A percentile compares a stretch with the other conserved stretches of the same genome.
Evolutionary conservation across 2,329 filamentous ascomycete genomes (phyloP).

Genomic region (Pleomassaria siparia): DNA sequence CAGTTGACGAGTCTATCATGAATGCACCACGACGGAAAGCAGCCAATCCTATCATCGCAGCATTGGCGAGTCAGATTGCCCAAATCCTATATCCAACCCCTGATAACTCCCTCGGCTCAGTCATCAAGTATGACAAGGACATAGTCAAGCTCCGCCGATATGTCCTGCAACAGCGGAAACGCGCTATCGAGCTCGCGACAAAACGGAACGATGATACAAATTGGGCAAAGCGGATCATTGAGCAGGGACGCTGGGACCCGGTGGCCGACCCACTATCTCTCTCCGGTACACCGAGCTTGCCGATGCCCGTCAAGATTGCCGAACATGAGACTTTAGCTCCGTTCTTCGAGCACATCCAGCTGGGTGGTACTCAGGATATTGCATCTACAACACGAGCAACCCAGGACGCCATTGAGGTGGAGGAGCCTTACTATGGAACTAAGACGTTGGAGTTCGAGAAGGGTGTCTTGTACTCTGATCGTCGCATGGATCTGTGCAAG

Average conservation of each 20-base stretch:
- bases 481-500: slow-evolving; percentile 58
- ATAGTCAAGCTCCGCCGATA: slow-evolving; percentile 22
- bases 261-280: slow-evolving; percentile 31
- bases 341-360: slow-evolving; percentile 40
- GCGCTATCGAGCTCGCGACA: slow-evolving; percentile 17
- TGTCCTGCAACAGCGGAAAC: slow-evolving; percentile 22
- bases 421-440: slow-evolving; percentile 39
- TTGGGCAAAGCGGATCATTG: slow-evolving; percentile 30
- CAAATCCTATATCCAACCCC: slow-evolving; percentile 24
- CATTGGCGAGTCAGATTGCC: slow-evolving; percentile 22
- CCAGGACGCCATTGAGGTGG: slow-evolving; percentile 19
- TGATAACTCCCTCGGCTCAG: slow-evolving; percentile 16
- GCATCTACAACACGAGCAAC: slow-evolving; percentile 10
- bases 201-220: slow-evolving; percentile 19
- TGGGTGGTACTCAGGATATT: slow-evolving; percentile 25
- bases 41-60: slow-evolving; percentile 16
- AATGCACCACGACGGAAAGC: slow-evolving; percentile 27
- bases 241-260: slow-evolving; percentile 41
- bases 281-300: slow-evolving; percentile 32
- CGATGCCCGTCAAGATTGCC: slow-evolving; percentile 42
- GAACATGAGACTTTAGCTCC: slow-evolving; percentile 34
- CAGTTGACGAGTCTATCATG: slow-evolving; percentile 22
- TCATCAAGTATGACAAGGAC: slow-evolving; percentile 36
- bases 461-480: slow-evolving; percentile 54
- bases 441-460: slow-evolving; percentile 43